Base-by-base conservation (phyloP, 352 stramenopile genomes). In the Globisporangium cylindrosporum region DNA sequence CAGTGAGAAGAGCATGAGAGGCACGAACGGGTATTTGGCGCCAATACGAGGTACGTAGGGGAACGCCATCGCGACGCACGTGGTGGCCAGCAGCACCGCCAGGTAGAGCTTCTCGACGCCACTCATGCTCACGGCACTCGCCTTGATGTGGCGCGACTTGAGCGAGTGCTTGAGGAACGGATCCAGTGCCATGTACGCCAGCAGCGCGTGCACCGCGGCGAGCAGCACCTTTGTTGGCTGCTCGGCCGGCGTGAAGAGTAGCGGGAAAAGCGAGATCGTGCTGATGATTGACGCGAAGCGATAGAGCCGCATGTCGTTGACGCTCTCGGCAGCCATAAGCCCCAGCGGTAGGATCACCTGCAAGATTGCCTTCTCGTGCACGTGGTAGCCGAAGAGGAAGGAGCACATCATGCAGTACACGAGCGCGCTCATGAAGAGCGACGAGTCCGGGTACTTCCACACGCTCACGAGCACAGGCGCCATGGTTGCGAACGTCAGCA, bases 321-420 rank as follows among this genome's bases (percentile, higher is more conserved):
- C 87, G 72, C 83, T 92, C 56, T 95, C 83, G 56, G 79, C 76
- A 24, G 84, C 77, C 67, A 95, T 77, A 34, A 97, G 74, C 1
- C 75, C 86, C 24, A 95, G 69, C 0, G 88, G 88, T 8, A 95
- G 67, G 22, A 81, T 84, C n/a, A 93, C 88, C 57, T 94, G 86
- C 8, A 99, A 81, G 57, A 99, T 98, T 9, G 97, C 97, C 78
- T 99, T 99, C 85, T 99, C 98, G 72, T 99, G 98, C n/a, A 99
- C 97, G 80, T 99, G 98, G 73, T 98, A 99, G 24, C 96, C 97
- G 25, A 99, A 72, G 76, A 99, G 90, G 82, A 99, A 99, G 10
- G 92, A 89, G 66, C 88, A 98, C 54, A 98, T 80, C 75, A 97
- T 97, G 71, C 82, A 97, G 71, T 97, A 98, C 15, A 89, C 82